These are phyloP conservation scores for Fraxinus xanthoxyloides DNA, from an alignment of 305 asterid species.

Conservation along the genomic window DNA sequence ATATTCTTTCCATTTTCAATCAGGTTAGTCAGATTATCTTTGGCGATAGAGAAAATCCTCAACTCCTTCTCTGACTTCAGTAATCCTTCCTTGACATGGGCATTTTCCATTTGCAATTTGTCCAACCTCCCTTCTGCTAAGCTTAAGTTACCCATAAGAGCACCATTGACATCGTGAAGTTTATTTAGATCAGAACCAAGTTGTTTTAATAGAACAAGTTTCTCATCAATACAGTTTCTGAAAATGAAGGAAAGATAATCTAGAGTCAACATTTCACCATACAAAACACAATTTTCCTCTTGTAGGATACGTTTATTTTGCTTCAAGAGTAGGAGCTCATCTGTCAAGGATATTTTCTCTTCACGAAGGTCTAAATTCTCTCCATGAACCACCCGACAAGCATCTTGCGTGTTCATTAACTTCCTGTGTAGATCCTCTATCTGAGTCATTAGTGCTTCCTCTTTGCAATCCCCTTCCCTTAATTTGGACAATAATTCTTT, in stretches of 20 bases:
- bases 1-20: slow-evolving; percentile 37
- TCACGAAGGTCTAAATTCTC: slow-evolving; percentile 41
- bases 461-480: slow-evolving; percentile 48
- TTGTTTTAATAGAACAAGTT: slow-evolving; percentile 40
- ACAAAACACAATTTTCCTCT: slow-evolving; percentile 54
- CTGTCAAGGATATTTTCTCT: slow-evolving; percentile 49
- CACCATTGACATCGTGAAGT: slow-evolving; percentile 43
- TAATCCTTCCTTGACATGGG: slow-evolving; percentile 48
- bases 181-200: slow-evolving; percentile 42
- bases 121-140: slow-evolving; percentile 47
- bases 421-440: slow-evolving; percentile 43
- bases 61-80: slow-evolving; percentile 54
- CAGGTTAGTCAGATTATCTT: slow-evolving; percentile 43
- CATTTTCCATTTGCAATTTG: slow-evolving; percentile 52
- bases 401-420: slow-evolving; percentile 39
- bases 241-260: slow-evolving; percentile 51
- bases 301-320: slow-evolving; percentile 44
- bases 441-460: slow-evolving; percentile 41
- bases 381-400: slow-evolving; percentile 41
- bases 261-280: slow-evolving; percentile 46
- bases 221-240: slow-evolving; percentile 54
- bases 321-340: slow-evolving; percentile 37
- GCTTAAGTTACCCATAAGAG: slow-evolving; percentile 46
- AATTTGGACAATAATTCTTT: slow-evolving; percentile 50
- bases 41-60: slow-evolving; percentile 30